A percentile compares a stretch with the other conserved stretches of the same genome.
Evolutionary conservation across 371 early-diverging fungal species (phyloP).

Genomic region (Lichtheimia hyalospora): DNA sequence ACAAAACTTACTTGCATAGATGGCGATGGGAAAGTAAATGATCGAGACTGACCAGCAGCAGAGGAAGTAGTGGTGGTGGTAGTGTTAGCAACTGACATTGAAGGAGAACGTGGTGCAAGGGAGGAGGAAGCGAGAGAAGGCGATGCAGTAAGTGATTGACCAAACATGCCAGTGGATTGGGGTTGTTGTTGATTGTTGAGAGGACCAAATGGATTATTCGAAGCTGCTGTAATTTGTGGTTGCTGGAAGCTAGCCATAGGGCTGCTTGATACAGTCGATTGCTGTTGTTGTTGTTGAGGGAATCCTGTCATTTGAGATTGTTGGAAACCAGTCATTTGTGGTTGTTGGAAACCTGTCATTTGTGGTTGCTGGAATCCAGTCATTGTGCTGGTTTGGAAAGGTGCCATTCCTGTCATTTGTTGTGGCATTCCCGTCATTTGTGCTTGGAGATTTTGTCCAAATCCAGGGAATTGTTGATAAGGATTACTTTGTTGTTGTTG

Average conservation of each 20-base stretch:
- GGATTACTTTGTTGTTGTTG: constrained; percentile 30
- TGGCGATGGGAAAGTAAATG: constrained; percentile 18
- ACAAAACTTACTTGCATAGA: constrained; percentile 13
- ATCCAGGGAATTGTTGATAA: constrained; percentile 17
- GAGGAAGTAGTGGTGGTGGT: background rate
- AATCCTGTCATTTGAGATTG: background rate
- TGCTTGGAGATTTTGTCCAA: constrained; percentile 25
- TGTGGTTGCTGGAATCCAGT: constrained; percentile 17
- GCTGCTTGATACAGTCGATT: background rate
- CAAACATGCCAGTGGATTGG: constrained; percentile 10
- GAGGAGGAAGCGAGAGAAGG: constrained; percentile 10
- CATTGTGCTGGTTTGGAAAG: constrained; percentile 11
- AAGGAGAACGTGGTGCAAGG: constrained; percentile 7
- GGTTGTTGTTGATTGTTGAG: constrained; percentile 10
- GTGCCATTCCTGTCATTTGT: constrained; percentile 16
- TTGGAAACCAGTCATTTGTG: background rate
- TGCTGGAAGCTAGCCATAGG: constrained; percentile 11
- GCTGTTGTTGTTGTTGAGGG: background rate
- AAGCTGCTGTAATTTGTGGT: constrained; percentile 12
- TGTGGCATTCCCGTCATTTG: constrained; percentile 45
- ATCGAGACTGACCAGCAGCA: constrained; percentile 17
- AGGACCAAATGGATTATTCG: constrained; percentile 26
- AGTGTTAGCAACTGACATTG: constrained; percentile 7
- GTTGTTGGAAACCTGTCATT: constrained; percentile 12
- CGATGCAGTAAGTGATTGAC: constrained; percentile 15